Conservation (phyloP, 139 green algal species). For the Picochlorum sp. region DNA sequence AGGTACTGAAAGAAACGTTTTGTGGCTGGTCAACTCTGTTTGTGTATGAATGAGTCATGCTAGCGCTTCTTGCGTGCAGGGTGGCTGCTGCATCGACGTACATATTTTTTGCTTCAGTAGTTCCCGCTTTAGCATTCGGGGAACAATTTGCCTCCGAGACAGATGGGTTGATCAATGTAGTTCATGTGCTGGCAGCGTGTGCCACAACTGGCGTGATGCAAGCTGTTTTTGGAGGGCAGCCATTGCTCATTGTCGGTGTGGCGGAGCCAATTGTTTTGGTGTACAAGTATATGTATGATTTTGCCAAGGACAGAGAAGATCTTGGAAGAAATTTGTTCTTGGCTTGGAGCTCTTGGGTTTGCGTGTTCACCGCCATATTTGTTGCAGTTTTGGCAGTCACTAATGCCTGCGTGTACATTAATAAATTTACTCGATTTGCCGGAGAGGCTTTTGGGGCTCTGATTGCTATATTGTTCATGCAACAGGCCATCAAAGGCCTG, state of each 20-base stretch:
- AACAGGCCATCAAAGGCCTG: conserved; percentile 62
- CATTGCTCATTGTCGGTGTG: conserved; percentile 87
- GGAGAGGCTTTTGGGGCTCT: conserved; percentile 83
- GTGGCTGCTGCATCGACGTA: conserved; percentile 72
- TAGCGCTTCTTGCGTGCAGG: conserved; percentile 12
- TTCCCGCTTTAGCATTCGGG: conserved; percentile 81
- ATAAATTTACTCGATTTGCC: conserved; percentile 68
- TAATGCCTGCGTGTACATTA: conserved; percentile 39
- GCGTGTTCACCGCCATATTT: conserved; percentile 62
- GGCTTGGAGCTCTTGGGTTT: conserved; percentile 61
- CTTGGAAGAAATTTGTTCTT: conserved; percentile 46
- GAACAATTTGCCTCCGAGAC: conserved; percentile 52
- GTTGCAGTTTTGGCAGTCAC: conserved; percentile 43
- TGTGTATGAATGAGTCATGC: too few species aligned
- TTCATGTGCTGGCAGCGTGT: conserved; percentile 58
- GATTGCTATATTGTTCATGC: conserved; percentile 85
- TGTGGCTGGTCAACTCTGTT: too few species aligned
- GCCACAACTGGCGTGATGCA: conserved; percentile 59
- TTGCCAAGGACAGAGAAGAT: conserved; percentile 25
- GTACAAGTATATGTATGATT: conserved; percentile 68
- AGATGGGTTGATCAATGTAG: conserved; percentile 13
- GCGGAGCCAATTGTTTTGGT: conserved; percentile 81
- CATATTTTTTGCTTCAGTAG: conserved; percentile 73
- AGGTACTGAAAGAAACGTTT: background rate
- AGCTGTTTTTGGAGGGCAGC: conserved; percentile 76